Conservation (phyloP, 2,329 filamentous ascomycete genomes). For the Cyphellophora attinorum region DNA sequence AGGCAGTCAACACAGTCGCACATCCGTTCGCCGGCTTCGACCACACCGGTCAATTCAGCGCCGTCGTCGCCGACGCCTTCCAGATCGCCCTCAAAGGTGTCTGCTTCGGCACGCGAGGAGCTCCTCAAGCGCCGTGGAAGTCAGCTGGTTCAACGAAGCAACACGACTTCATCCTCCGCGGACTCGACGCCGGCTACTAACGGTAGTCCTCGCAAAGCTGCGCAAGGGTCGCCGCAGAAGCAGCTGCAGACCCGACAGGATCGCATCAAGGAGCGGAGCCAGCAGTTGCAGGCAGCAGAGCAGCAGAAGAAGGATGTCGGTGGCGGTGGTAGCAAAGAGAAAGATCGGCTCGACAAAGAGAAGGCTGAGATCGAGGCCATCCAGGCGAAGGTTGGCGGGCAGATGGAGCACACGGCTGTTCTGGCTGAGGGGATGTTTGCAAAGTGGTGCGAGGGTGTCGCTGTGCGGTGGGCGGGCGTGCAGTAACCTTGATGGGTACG, state of each 20-base stretch:
- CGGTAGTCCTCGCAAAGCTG: too few relatives aligned
- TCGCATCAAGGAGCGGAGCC: too few relatives aligned
- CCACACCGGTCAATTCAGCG: constrained; percentile 19
- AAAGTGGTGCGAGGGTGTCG: constrained; percentile 1
- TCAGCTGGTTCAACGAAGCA: too few relatives aligned
- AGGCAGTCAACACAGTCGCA: constrained; percentile 43
- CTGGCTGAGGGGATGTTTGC: not conserved
- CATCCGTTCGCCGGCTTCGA: constrained; percentile 20
- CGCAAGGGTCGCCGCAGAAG: too few relatives aligned
- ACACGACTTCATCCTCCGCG: too few relatives aligned
- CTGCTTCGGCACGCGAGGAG: not conserved
- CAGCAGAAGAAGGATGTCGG: too few relatives aligned
- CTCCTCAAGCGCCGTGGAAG: not conserved
- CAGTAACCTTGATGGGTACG: too few relatives aligned
- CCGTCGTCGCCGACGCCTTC: not conserved
- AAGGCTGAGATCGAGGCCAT: not conserved
- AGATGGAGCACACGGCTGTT: not conserved
- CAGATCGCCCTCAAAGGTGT: not conserved
- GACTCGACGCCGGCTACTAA: too few relatives aligned
- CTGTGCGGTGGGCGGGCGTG: not conserved
- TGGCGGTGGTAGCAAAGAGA: too few relatives aligned
- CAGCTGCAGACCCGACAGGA: too few relatives aligned
- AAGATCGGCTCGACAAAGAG: not conserved
- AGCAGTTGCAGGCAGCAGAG: too few relatives aligned
- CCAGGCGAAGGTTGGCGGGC: constrained; percentile 1